Conservation (phyloP, 1,284 basidiomycete species). For the Acaromyces ingoldii region DNA sequence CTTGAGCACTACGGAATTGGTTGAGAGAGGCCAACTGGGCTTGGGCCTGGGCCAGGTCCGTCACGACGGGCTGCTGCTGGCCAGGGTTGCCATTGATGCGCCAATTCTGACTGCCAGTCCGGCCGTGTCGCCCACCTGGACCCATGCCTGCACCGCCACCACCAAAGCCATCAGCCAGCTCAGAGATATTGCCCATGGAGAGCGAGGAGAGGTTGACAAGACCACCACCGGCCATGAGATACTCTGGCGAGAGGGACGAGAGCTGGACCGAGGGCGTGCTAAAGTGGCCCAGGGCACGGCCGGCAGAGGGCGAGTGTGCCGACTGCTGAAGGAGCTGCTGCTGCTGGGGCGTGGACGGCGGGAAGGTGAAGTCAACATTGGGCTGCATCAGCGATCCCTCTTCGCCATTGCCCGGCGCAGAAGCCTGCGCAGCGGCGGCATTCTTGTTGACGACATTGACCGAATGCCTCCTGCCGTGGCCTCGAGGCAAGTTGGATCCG, state of each 20-base stretch:
- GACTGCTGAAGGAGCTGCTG: neutral
- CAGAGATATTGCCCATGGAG: conserved; percentile 25
- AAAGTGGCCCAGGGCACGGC: conserved; percentile 19
- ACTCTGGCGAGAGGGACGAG: conserved; percentile 41
- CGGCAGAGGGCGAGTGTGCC: neutral
- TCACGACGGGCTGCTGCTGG: conserved; percentile 19
- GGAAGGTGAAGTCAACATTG: conserved; percentile 36
- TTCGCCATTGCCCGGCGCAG: conserved; percentile 9
- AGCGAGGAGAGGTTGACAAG: conserved; percentile 36
- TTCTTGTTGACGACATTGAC: conserved; percentile 67
- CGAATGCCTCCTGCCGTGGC: conserved; percentile 86
- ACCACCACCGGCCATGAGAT: conserved; percentile 48
- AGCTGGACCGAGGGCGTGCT: conserved; percentile 46
- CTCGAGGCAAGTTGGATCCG: conserved; percentile 57
- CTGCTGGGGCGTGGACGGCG: conserved; percentile 6
- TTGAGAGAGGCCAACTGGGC: conserved; percentile 92
- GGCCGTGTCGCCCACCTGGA: conserved; percentile 23
- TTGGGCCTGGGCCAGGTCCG: conserved; percentile 59
- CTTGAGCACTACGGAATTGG: conserved; percentile 72
- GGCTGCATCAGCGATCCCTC: conserved; percentile 22
- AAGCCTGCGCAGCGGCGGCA: conserved; percentile 21
- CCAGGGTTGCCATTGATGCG: conserved; percentile 25
- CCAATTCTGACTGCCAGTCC: conserved; percentile 21
- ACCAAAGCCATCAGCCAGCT: conserved; percentile 44
- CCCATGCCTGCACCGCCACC: conserved; percentile 16